Evolutionary conservation across 768 basidiomycete species (phyloP), one percentile per base, ranked within the genome.

Genomic region (Phylloporus sp.): DNA sequence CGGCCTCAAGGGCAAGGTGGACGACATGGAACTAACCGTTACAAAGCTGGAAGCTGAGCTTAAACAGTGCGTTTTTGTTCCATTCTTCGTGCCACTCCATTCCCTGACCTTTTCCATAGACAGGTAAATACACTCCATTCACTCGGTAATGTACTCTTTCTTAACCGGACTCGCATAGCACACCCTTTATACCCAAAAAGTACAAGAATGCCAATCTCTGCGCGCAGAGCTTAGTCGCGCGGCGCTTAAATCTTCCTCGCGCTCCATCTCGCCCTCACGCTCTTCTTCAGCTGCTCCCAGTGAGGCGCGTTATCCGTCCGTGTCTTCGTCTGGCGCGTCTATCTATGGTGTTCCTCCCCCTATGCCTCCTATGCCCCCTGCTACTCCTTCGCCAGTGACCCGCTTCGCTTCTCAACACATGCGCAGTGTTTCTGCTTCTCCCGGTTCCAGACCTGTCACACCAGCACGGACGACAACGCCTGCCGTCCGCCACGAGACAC

Each of bases 121-220:
- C 78, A 84, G 79, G 80, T 84, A 71, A 77, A 84, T 66, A 48
- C 47, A 45, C 40, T 55, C 43, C 45, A 16, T 50, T 39, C 34
- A 10, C 6, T 35, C 40, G 26, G 22, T 43, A 46, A 24, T 45
- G 42, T 54, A 22, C 50, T 55, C 45, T 50, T 52, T 27, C 27
- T 53, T 58, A 32, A 60, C 50, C 18, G 60, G 55, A 51, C 38
- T 56, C 51, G 52, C 61, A 55, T 62, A 86, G 85, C 80, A 82
- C 66, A 64, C 75, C 47, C 74, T 78, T 66, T 83, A 82, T 69
- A 71, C 76, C 56, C 80, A 82, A 74, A 85, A 85, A 76, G 76
- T 80, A 50, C 84, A 84, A 71, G 87, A 88, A 71, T 82, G 76
- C 63, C 82, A 85, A 64, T 75, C 76, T 59, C 76, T 88, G 39